phyloP scores from a whole-genome alignment of 345 rosid species.

The Aquilaria sinensis region DNA sequence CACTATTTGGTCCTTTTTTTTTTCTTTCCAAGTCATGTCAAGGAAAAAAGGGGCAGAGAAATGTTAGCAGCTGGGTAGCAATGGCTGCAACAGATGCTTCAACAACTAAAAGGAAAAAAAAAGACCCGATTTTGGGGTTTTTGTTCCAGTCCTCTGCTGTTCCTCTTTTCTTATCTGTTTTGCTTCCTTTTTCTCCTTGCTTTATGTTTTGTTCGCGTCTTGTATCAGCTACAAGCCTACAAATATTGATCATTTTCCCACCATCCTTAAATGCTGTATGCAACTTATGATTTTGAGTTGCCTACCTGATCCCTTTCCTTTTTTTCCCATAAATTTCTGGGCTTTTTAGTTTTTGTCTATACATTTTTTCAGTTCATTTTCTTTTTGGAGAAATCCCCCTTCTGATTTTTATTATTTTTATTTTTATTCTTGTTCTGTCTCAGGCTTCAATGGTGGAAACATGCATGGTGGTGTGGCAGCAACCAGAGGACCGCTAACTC shows the following conservation, averaged over 20 bases:
- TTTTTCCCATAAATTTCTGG: neutral
- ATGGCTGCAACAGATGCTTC: slow-evolving; percentile 1
- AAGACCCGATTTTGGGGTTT: neutral
- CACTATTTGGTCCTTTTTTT: slow-evolving; percentile 7
- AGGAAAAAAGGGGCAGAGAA: slow-evolving; percentile 4
- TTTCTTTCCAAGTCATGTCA: slow-evolving; percentile 19
- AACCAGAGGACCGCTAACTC: slow-evolving; percentile 52
- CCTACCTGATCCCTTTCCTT: no score
- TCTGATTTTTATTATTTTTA: neutral
- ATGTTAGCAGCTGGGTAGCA: neutral
- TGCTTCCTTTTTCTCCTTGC: neutral
- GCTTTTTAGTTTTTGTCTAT: slow-evolving; percentile 1
- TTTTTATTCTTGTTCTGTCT: slow-evolving; percentile 4
- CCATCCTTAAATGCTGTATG: no score
- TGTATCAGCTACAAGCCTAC: no score
- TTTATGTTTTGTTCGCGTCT: neutral
- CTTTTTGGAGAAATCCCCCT: slow-evolving; percentile 1
- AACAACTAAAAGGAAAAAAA: slow-evolving; percentile 4
- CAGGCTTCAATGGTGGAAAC: slow-evolving; percentile 43
- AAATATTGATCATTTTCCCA: no score
- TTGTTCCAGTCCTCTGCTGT: slow-evolving; percentile 2
- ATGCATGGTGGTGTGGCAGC: slow-evolving; percentile 45
- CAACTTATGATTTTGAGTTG: neutral
- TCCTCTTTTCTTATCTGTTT: neutral
- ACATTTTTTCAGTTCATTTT: no score